Evolutionary conservation across 1,284 basidiomycete species (phyloP).

Genomic region (Gymnopus androsaceus): DNA sequence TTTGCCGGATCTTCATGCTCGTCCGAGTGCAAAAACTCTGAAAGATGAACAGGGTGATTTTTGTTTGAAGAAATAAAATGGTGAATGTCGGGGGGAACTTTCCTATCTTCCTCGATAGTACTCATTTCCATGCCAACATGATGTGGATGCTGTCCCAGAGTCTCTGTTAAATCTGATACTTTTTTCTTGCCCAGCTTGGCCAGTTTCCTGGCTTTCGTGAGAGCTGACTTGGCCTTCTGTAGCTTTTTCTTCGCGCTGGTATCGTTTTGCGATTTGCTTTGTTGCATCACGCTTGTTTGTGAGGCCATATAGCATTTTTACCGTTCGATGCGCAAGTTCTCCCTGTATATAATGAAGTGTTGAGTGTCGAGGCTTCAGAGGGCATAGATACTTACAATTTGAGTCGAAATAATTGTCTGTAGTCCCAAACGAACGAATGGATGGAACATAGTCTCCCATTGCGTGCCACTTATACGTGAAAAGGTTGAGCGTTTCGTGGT

Average conservation of each 20-base stretch:
- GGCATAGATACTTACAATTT: conserved; percentile 13
- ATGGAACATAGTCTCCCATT: conserved; percentile 8
- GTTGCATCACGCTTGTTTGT: conserved; percentile 30
- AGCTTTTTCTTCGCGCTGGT: no score
- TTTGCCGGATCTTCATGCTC: no score
- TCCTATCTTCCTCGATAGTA: no score
- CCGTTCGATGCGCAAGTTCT: conserved; percentile 29
- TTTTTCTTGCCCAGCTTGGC: no score
- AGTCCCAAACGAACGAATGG: conserved; percentile 8
- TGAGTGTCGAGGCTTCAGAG: background rate
- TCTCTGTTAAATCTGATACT: no score
- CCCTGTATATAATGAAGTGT: conserved; percentile 22
- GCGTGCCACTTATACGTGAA: conserved; percentile 16
- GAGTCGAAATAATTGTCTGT: conserved; percentile 25
- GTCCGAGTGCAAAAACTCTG: no score
- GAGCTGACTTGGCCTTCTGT: no score
- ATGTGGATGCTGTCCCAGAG: no score
- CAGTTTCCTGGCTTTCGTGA: no score
- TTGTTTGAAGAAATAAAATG: no score
- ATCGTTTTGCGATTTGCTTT: conserved; percentile 27
- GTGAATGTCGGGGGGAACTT: no score
- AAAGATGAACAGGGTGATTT: no score
- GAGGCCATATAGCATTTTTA: conserved; percentile 27
- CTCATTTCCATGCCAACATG: conserved; percentile 16
- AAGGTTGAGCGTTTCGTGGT: background rate